A percentile compares a stretch with the other conserved stretches of the same genome.
Evolutionary conservation across 768 basidiomycete species (phyloP).

Genomic region (Neoboletus magnificus): DNA sequence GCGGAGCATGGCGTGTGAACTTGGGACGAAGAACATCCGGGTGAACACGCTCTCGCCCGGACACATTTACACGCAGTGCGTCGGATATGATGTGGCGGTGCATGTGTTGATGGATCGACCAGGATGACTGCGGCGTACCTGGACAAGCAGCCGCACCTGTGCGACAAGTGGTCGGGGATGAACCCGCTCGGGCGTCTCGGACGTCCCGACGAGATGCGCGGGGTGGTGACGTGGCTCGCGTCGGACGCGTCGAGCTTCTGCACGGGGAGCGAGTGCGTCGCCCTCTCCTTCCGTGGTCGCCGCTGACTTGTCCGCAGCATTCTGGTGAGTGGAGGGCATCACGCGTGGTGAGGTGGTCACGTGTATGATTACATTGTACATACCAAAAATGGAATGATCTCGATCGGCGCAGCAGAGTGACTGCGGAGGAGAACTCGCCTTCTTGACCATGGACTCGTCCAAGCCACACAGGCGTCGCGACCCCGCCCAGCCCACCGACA

Average conservation of each 20-base stretch:
- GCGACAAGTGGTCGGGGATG: slow-evolving; percentile 62
- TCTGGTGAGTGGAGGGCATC: slow-evolving; percentile 31
- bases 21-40: slow-evolving; percentile 61
- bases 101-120: not conserved
- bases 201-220: slow-evolving; percentile 67
- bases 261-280: slow-evolving; percentile 76
- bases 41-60: slow-evolving; percentile 78
- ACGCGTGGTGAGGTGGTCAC: slow-evolving; percentile 28
- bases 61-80: slow-evolving; percentile 66
- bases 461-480: slow-evolving; percentile 39
- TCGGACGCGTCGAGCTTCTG: slow-evolving; percentile 76
- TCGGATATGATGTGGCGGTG: slow-evolving; percentile 26
- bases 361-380: slow-evolving; percentile 15
- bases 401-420: slow-evolving; percentile 34
- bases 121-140: slow-evolving; percentile 77
- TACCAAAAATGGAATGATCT: slow-evolving; percentile 26
- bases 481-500: slow-evolving; percentile 41
- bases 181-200: slow-evolving; percentile 74
- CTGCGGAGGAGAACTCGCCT: slow-evolving; percentile 28
- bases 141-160: slow-evolving; percentile 58
- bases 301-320: slow-evolving; percentile 15
- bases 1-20: slow-evolving; percentile 79
- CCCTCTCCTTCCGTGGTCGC: too few relatives aligned
- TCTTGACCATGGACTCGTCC: slow-evolving; percentile 28
- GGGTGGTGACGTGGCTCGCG: slow-evolving; percentile 68